These are phyloP conservation scores for Circinella minor DNA, from an alignment of 371 early-diverging fungal genomes.

Conservation along the genomic window DNA sequence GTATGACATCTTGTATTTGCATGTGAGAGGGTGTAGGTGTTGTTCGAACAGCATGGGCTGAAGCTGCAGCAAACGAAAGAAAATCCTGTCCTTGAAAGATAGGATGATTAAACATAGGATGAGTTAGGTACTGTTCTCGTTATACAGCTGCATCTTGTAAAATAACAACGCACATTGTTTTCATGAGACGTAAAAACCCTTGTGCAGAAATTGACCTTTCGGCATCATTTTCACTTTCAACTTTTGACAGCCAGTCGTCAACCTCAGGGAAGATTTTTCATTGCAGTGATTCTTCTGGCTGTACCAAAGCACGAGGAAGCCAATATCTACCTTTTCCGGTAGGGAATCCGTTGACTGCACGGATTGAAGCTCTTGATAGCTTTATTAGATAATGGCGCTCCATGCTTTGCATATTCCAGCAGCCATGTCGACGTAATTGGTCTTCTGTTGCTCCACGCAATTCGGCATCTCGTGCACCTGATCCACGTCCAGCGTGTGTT, in stretches of 20 bases:
- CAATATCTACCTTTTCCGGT: neutral
- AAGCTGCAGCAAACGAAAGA: neutral
- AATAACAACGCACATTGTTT: neutral
- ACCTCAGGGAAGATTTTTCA: neutral
- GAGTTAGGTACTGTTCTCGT: neutral
- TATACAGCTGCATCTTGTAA: neutral
- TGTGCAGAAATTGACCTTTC: neutral
- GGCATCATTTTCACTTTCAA: neutral
- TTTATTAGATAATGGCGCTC: neutral
- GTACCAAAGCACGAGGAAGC: neutral
- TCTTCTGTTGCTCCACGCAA: conserved; percentile 1
- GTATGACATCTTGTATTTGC: neutral
- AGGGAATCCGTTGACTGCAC: conserved; percentile 2
- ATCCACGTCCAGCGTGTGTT: neutral
- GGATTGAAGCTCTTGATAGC: neutral
- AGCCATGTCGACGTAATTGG: neutral
- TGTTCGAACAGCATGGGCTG: neutral
- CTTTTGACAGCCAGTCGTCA: neutral
- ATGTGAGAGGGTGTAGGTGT: neutral
- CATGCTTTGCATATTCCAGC: conserved; percentile 1
- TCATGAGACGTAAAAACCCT: neutral
- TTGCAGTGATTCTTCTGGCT: neutral
- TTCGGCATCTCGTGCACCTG: neutral
- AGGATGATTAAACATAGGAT: neutral
- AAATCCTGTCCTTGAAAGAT: neutral